Base-by-base conservation (phyloP, 2,329 filamentous ascomycete species). In the Hymenoscyphus fructigenus region DNA sequence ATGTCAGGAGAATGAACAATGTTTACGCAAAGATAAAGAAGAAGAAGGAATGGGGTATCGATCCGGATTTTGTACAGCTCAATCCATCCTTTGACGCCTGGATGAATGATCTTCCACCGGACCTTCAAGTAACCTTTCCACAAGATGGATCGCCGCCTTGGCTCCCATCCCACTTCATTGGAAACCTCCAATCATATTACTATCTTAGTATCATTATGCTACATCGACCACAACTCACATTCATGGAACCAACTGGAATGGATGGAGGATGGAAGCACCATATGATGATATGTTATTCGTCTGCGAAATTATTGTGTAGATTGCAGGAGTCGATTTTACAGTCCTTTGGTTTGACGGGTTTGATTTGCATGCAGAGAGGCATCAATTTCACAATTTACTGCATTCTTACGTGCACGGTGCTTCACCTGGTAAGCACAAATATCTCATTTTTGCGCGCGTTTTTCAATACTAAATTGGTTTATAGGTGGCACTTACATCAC, bases 371-470 rank as follows among this genome's bases (percentile, higher is more conserved):
- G 94, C 90, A 94, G 73, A 86, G 94, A 70, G 94, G 94, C 47
- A 93, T 96, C 75, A 97, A 93, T 77, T 98, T 97, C 74, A 92
- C 92, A 5, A 92, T 98, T n/a, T 98, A 98, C 74, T 88, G 89
- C 63, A 88, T 97, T 29, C 80, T 98, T 57, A 95, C 92, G 0
- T 97, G 93, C 80, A 93, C 94, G 28, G 93, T 97, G 78, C 84
- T 98, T 62, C 93, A 98, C 77, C 79, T 98, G 78, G 94, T 97
- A 83, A 78, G 92, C 85, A 59, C 32, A 50, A 58, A 59, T 56
- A 12, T 55, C 26, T 38, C 61, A 20, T 29, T 32, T 7, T 44
- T 17, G n/a, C 15, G 7, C n/a, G 17, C 38, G 58, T 26, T 56
- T 29, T 17, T 12, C 4, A 15, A 32, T 62, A 34, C 60, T 62